Base-by-base conservation (phyloP, 768 basidiomycete species). In the Phlebiopsis gigantea region DNA sequence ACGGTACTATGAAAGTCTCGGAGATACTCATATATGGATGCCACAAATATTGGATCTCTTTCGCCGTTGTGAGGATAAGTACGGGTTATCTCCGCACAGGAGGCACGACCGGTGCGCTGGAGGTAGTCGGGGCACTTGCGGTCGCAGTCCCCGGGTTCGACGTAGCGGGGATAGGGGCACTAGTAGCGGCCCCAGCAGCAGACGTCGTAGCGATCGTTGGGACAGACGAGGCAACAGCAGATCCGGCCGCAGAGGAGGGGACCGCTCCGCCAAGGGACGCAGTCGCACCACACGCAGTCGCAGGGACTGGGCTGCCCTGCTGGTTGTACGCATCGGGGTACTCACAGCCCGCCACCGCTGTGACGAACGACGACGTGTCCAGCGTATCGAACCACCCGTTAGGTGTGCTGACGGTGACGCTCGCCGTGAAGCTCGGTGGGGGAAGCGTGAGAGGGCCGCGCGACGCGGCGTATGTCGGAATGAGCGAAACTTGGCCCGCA, bases 301-400 rank as follows among this genome's bases (percentile, higher is more conserved):
- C 53, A 0, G 64, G 64, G 12, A 65, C 55, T 44, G 60, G 50
- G 30, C 61, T 60, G n/a, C 29, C 26, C n/a, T 52, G 24, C 42
- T 83, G 84, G 61, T 80, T 73, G 82, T 84, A 88, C 51, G 81
- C 73, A 62, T 80, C 70, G 6, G 82, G 85, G 66, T 88, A 88
- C 53, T 69, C 70, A 61, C 87, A 89, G 10, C 84, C 85, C 45
- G 73, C 66, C 42, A 88, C 77, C 22, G 81, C 72, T 15, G 81
- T 83, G 63, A 77, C 82, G 21, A 79, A 83, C 26, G 70, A 67
- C 7, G 67, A 71, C 1, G 72, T 79, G 61, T 85, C 82, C 43
- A 65, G 59, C 4, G 66, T 28, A 61, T 84, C 73, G 34, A 74
- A 72, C 87, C 86, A 87, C 1, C 86, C 87, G 59, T 75, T 69